Evolutionary conservation across 257 asterid genomes (phyloP), one percentile per base, ranked within the genome.

Genomic region (Avicennia marina): DNA sequence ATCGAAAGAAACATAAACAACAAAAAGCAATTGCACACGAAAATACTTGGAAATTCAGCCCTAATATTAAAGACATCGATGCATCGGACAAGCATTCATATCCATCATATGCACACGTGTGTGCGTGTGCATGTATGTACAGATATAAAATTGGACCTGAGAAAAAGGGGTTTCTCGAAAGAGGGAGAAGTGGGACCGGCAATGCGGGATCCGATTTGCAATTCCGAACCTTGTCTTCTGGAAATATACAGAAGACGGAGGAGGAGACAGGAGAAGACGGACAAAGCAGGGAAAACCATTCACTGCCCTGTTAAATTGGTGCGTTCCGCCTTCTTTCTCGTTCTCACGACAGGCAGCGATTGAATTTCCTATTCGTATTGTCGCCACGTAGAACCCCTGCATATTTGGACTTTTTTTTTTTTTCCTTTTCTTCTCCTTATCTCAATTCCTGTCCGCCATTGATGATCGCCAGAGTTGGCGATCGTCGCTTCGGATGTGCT

Each of bases 121-220:
- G 42, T 18, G 17, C 11, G 42, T 39, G 20, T 49, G 25, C 41
- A 36, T 25, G 44, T n/a, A n/a, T 26, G 33, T 16, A 24, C 52
- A 19, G 17, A 33, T 31, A 16, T 10, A 33, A 19, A 40, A 24
- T 7, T 41, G 72, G 47, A 71, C 78, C 78, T 67, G 58, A 34
- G 29, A 68, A 43, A 49, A 62, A 31, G 40, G 58, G 22, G 40
- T 31, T 22, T 22, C 26, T 26, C 54, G 51, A 48, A 25, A 55
- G 60, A 72, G 50, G 63, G 64, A 60, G 69, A 71, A 65, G 65
- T 58, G 79, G 70, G 63, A 43, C 67, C 58, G 13, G 32, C 58
- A 13, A 51, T 65, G 39, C 41, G 65, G 67, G 62, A 31, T 53
- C 62, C 70, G 56, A 50, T 62, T 17, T 26, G 73, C 59, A 62